Percentiles rank a stretch among this genome's conserved stretches.
phyloP scores from a whole-genome alignment of 495 filamentous ascomycete genomes.

The Penicillium maclennaniae region DNA sequence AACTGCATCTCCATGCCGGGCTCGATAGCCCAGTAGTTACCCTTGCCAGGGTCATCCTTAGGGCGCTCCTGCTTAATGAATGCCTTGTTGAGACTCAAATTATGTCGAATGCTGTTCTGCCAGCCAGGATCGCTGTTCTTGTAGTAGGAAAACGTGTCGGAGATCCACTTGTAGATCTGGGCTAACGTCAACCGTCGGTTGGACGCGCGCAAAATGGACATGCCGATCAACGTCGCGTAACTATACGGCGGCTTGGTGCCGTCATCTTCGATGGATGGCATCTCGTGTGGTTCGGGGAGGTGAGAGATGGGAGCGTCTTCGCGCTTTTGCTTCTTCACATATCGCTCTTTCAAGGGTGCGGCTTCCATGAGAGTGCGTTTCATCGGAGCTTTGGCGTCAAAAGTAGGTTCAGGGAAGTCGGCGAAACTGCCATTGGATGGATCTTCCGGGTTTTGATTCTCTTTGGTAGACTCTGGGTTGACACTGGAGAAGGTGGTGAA shows the following conservation, averaged over 20 bases:
- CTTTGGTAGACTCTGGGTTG: conserved; percentile 51
- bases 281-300: conserved; percentile 68
- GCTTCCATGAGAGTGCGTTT: conserved; percentile 72
- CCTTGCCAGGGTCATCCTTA: conserved; percentile 96
- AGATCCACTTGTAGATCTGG: conserved; percentile 99
- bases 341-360: conserved; percentile 66
- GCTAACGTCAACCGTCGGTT: conserved; percentile 81
- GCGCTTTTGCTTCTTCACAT: conserved; percentile 57
- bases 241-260: conserved; percentile 85
- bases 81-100: conserved; percentile 95
- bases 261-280: conserved; percentile 80
- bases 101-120: conserved; percentile 99
- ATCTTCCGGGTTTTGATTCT: conserved; percentile 54
- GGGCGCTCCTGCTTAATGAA: conserved; percentile 94
- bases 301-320: conserved; percentile 45
- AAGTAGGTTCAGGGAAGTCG: conserved; percentile 52
- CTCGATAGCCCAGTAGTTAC: conserved; percentile 96
- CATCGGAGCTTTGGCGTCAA: conserved; percentile 54
- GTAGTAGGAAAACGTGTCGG: conserved; percentile 88
- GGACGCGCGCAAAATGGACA: conserved; percentile 88
- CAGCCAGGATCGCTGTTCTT: conserved; percentile 78
- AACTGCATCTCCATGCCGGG: conserved; percentile 84
- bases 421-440: conserved; percentile 49
- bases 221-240: conserved; percentile 93
- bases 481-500: conserved; percentile 60